A percentile compares a stretch with the other conserved stretches of the same genome.
Evolutionary conservation across 2,329 filamentous ascomycete species (phyloP).

Genomic region (Colletotrichum tropicicola): DNA sequence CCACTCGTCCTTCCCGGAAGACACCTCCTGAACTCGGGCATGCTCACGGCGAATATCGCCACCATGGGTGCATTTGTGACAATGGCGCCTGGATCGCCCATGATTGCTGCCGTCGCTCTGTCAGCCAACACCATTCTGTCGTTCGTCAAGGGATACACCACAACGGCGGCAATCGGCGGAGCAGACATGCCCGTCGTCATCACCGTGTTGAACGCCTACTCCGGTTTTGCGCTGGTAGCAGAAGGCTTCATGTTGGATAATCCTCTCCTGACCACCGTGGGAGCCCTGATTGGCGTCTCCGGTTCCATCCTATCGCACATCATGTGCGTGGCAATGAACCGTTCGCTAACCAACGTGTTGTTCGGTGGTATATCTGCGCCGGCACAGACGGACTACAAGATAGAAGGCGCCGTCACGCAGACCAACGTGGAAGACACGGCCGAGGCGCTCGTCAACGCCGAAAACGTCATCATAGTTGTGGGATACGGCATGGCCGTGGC

Average conservation of each 20-base stretch:
- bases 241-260: slow-evolving; percentile 95
- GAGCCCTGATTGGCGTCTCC: slow-evolving; percentile 86
- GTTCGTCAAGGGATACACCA: slow-evolving; percentile 88
- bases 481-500: slow-evolving; percentile 96
- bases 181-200: slow-evolving; percentile 95
- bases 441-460: slow-evolving; percentile 77
- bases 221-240: slow-evolving; percentile 87
- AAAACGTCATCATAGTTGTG: slow-evolving; percentile 89
- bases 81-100: slow-evolving; percentile 81
- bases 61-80: slow-evolving; percentile 87
- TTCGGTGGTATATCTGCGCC: slow-evolving; percentile 81
- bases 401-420: slow-evolving; percentile 81
- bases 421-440: slow-evolving; percentile 84
- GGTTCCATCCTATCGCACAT: slow-evolving; percentile 91
- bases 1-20: slow-evolving; percentile 78
- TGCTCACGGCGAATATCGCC: slow-evolving; percentile 79
- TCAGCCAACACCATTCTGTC: slow-evolving; percentile 80
- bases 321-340: slow-evolving; percentile 90
- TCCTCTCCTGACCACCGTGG: slow-evolving; percentile 83
- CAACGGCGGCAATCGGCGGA: slow-evolving; percentile 88
- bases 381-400: slow-evolving; percentile 71
- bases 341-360: slow-evolving; percentile 86
- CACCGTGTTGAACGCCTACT: slow-evolving; percentile 90
- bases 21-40: slow-evolving; percentile 77
- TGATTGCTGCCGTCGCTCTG: slow-evolving; percentile 81